Conservation (phyloP, 2,329 filamentous ascomycete species). For the Neophaeococcomyces aloes region DNA sequence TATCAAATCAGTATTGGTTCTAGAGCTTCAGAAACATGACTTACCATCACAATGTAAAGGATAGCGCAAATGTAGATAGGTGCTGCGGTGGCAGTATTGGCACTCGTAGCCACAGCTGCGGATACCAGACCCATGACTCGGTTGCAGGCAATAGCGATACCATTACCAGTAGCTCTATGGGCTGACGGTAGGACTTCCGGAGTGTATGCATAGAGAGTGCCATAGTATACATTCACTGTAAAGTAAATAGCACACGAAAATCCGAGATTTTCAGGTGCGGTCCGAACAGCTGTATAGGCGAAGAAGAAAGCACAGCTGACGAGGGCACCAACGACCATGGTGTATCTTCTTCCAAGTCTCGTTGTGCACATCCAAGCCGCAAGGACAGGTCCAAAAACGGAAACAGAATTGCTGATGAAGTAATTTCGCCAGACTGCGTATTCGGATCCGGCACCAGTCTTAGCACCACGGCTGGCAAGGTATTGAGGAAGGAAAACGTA, state of each 20-base stretch:
- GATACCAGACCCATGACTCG: conserved; percentile 64
- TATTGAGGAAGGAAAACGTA: conserved; percentile 54
- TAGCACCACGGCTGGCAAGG: conserved; percentile 47
- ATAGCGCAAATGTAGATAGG: conserved; percentile 30
- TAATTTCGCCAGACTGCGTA: conserved; percentile 69
- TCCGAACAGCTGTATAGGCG: conserved; percentile 59
- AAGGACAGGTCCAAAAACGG: conserved; percentile 61
- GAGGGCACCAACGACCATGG: conserved; percentile 53
- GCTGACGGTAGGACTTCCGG: conserved; percentile 57
- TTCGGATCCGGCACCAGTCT: conserved; percentile 63
- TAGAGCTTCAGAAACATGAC: background rate
- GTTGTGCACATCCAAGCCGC: conserved; percentile 62
- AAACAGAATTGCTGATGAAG: conserved; percentile 63
- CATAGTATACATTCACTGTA: conserved; percentile 55
- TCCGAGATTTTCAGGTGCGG: conserved; percentile 51
- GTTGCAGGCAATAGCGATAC: conserved; percentile 60
- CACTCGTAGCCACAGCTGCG: conserved; percentile 40
- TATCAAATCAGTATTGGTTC: conserved; percentile 2
- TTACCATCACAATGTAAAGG: conserved; percentile 29
- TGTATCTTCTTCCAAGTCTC: conserved; percentile 53
- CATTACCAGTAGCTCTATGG: conserved; percentile 65
- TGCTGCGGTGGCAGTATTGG: conserved; percentile 25
- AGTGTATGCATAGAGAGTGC: conserved; percentile 64
- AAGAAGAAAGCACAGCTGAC: conserved; percentile 67
- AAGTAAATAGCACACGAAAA: conserved; percentile 60